A percentile compares a stretch with the other conserved stretches of the same genome.
Evolutionary conservation across 306 rosid species (phyloP).

Genomic region (Citrullus mucosospermus): DNA sequence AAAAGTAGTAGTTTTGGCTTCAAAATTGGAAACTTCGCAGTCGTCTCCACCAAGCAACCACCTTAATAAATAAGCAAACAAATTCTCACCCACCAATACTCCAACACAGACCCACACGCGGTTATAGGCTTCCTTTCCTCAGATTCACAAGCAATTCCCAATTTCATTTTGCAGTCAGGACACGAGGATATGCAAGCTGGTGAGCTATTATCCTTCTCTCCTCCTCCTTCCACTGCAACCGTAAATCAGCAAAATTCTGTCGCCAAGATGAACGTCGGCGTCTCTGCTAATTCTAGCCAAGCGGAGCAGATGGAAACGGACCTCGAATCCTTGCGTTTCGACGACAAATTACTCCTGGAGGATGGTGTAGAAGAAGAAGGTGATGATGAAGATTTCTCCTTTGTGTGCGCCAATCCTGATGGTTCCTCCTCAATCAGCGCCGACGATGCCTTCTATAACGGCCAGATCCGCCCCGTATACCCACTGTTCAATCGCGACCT

Average conservation of each 20-base stretch:
- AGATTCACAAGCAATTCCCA: not conserved
- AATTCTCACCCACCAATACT: not conserved
- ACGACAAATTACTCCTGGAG: not conserved
- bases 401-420: conserved; percentile 35
- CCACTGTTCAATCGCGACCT: conserved; percentile 65
- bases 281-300: not conserved
- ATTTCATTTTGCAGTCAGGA: not conserved
- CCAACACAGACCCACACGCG: not conserved
- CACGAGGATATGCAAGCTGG: not conserved
- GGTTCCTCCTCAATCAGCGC: conserved; percentile 54
- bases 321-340: not conserved
- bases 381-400: conserved; percentile 60
- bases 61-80: not conserved
- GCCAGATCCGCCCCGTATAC: conserved; percentile 59
- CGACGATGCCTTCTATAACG: conserved; percentile 58
- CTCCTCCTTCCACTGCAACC: conserved; percentile 7
- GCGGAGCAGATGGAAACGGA: not conserved
- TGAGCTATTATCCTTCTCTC: not conserved
- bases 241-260: conserved; percentile 18
- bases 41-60: conserved; percentile 7
- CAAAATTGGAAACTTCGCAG: conserved; percentile 2
- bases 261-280: conserved; percentile 8
- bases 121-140: not conserved
- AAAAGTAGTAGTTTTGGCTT: not conserved
- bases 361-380: conserved; percentile 3